Evolutionary conservation across 2,329 filamentous ascomycete genomes (phyloP).

Genomic region (Aspergillus sp.): DNA sequence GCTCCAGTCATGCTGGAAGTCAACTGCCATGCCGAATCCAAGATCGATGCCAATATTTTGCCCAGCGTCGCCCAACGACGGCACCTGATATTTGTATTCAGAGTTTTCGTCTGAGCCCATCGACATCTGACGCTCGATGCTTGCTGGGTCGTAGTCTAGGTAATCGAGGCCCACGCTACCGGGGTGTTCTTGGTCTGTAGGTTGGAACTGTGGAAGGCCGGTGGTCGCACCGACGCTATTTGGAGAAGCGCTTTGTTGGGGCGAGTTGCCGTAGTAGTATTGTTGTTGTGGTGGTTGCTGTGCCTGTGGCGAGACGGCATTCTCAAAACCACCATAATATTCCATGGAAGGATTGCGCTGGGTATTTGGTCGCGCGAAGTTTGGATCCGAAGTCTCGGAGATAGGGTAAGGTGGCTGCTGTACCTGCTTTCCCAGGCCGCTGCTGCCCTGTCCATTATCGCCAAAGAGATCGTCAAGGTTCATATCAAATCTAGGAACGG

Average conservation of each 20-base stretch:
- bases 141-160: slow-evolving; percentile 50
- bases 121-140: slow-evolving; percentile 25
- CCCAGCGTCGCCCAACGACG: slow-evolving; percentile 29
- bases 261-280: slow-evolving; percentile 35
- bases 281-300: slow-evolving; percentile 27
- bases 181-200: slow-evolving; percentile 23
- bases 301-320: slow-evolving; percentile 31
- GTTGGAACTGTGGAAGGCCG: slow-evolving; percentile 24
- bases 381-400: slow-evolving; percentile 24
- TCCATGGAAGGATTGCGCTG: slow-evolving; percentile 33
- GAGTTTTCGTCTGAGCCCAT: slow-evolving; percentile 29
- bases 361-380: slow-evolving; percentile 25
- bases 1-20: slow-evolving; percentile 50
- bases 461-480: slow-evolving; percentile 54
- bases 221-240: slow-evolving; percentile 24
- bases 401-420: slow-evolving; percentile 23
- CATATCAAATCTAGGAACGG: slow-evolving; percentile 59
- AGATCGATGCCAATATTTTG: slow-evolving; percentile 46
- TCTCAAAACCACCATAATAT: slow-evolving; percentile 36
- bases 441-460: slow-evolving; percentile 41
- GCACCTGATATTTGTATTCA: slow-evolving; percentile 31
- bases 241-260: slow-evolving; percentile 35
- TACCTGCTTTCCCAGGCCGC: slow-evolving; percentile 25
- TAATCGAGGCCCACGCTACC: slow-evolving; percentile 54
- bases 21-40: slow-evolving; percentile 46